Percentiles rank a stretch among this genome's conserved stretches.
Evolutionary conservation across 78 protist species (phyloP).

Genomic region (Monosiga brevicollis): DNA sequence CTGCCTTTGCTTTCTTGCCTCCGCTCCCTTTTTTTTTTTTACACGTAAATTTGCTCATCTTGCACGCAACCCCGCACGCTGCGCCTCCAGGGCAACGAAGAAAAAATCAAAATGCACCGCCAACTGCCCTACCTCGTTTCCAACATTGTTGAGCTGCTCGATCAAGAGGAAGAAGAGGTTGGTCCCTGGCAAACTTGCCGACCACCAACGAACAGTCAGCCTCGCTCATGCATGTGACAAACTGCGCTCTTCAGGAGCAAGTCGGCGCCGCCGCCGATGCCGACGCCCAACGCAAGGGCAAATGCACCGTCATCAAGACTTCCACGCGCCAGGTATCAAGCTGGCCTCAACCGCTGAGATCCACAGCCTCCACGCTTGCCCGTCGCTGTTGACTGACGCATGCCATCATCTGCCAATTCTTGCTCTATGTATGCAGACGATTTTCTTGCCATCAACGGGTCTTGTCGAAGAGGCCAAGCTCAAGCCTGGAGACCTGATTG

Average conservation of each 20-base stretch:
- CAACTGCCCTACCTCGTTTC: conserved; percentile 96
- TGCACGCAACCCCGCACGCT: too few species aligned
- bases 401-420: neutral
- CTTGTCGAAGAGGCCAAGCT: conserved; percentile 84
- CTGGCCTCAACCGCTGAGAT: too few species aligned
- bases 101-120: conserved; percentile 86
- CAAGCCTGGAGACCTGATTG: conserved; percentile 96
- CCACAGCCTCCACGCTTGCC: too few species aligned
- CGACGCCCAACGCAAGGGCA: conserved; percentile 59
- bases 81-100: conserved; percentile 90
- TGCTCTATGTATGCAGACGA: conserved; percentile 49
- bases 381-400: neutral
- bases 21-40: too few species aligned
- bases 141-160: conserved; percentile 86
- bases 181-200: neutral
- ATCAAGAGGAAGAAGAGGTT: conserved; percentile 28
- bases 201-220: too few species aligned
- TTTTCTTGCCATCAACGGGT: conserved; percentile 97
- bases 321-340: conserved; percentile 73
- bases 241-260: too few species aligned
- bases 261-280: conserved; percentile 57
- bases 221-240: too few species aligned
- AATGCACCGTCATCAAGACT: conserved; percentile 83
- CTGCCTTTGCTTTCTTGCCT: too few species aligned
- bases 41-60: too few species aligned